phyloP scores from a whole-genome alignment of 805 yeast genomes.

The Lachancea kluyveri region DNA sequence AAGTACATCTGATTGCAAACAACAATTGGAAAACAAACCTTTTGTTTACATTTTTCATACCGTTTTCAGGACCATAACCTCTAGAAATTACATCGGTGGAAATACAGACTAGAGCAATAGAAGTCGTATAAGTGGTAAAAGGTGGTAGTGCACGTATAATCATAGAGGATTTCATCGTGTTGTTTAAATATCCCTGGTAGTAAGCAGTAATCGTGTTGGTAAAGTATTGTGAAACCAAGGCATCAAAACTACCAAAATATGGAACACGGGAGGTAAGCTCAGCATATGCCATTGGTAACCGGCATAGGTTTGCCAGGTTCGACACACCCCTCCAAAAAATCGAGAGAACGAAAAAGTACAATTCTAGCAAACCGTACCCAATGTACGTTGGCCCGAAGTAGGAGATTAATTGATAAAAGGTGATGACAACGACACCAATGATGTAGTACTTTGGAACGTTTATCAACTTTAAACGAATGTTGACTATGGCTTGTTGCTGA shows the following conservation, averaged over 20 bases:
- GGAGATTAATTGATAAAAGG: slow-evolving; percentile 35
- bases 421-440: slow-evolving; percentile 26
- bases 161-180: slow-evolving; percentile 18
- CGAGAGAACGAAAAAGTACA: slow-evolving; percentile 13
- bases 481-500: slow-evolving; percentile 22
- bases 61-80: slow-evolving; percentile 24
- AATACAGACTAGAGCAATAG: slow-evolving; percentile 17
- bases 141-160: slow-evolving; percentile 26
- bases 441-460: slow-evolving; percentile 21
- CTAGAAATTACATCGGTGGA: slow-evolving; percentile 20
- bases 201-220: slow-evolving; percentile 7
- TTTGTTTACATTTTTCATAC: slow-evolving; percentile 30
- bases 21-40: slow-evolving; percentile 47
- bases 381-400: slow-evolving; percentile 44
- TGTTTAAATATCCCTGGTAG: slow-evolving; percentile 16
- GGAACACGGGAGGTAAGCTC: slow-evolving; percentile 4
- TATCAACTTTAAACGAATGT: slow-evolving; percentile 20
- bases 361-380: slow-evolving; percentile 31
- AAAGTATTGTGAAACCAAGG: slow-evolving; percentile 15
- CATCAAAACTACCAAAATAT: slow-evolving; percentile 1
- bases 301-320: slow-evolving; percentile 7
- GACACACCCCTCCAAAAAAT: slow-evolving; percentile 12
- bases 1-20: slow-evolving; percentile 51
- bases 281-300: background rate
- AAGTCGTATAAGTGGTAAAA: slow-evolving; percentile 23